phyloP scores from a whole-genome alignment of 495 filamentous ascomycete species.

The Daldinia loculata region DNA sequence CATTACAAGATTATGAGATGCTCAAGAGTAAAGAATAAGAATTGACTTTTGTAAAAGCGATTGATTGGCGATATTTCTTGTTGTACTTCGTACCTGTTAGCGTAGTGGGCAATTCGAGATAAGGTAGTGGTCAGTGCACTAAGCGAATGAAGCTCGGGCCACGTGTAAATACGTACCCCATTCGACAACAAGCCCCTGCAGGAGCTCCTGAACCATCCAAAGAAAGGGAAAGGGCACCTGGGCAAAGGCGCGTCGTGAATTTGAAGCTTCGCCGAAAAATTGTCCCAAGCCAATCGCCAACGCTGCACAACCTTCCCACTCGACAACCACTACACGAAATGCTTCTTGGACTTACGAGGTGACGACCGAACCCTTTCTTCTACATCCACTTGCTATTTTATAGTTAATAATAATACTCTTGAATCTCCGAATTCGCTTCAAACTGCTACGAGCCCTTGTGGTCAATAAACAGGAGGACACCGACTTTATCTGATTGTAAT shows the following conservation, averaged over 20 bases:
- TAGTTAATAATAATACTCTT: constrained; percentile 25
- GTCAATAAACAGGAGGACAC: constrained; percentile 28
- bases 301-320: neutral
- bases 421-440: neutral
- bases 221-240: constrained; percentile 17
- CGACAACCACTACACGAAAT: constrained; percentile 6
- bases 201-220: constrained; percentile 41
- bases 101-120: neutral
- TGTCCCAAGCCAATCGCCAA: neutral
- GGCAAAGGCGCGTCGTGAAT: constrained; percentile 40
- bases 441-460: neutral
- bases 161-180: constrained; percentile 1
- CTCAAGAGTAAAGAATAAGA: no score
- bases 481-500: constrained; percentile 6
- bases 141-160: neutral
- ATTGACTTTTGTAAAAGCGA: no score
- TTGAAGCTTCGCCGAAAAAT: constrained; percentile 39
- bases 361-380: constrained; percentile 7
- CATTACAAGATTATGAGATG: neutral
- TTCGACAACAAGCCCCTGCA: constrained; percentile 39
- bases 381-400: constrained; percentile 2
- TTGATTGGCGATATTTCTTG: neutral
- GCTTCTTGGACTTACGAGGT: constrained; percentile 32
- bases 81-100: neutral
- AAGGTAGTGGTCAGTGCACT: neutral